Percentiles rank a stretch among this genome's conserved stretches.
phyloP scores from a whole-genome alignment of 148 eudicot genomes.

The Nepenthes gracilis region DNA sequence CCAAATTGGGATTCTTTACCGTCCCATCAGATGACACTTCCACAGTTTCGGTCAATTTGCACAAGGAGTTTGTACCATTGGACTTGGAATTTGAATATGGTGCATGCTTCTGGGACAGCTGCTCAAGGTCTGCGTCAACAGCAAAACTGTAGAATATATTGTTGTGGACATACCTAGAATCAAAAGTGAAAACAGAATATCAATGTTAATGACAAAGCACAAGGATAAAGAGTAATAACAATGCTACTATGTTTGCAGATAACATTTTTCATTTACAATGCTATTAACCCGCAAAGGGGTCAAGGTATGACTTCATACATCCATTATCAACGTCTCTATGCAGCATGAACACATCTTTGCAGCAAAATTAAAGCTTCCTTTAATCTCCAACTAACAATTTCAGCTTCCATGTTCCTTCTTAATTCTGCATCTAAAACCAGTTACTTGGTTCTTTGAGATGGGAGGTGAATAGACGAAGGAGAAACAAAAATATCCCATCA shows the following conservation, averaged over 20 bases:
- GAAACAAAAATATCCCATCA: too few relatives aligned
- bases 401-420: too few relatives aligned
- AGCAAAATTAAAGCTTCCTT: too few relatives aligned
- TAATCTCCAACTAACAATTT: too few relatives aligned
- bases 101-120: conserved; percentile 40
- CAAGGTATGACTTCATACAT: too few relatives aligned
- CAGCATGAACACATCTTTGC: too few relatives aligned
- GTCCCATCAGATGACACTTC: conserved; percentile 22
- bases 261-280: too few relatives aligned
- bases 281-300: too few relatives aligned
- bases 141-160: conserved; percentile 99
- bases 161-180: conserved; percentile 96
- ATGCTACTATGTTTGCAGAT: background rate
- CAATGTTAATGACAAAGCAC: conserved; percentile 1
- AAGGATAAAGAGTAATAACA: background rate
- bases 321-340: too few relatives aligned
- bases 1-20: conserved; percentile 25
- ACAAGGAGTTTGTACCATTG: conserved; percentile 14
- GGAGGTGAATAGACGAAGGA: too few relatives aligned
- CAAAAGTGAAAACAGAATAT: conserved; percentile 6
- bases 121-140: conserved; percentile 90
- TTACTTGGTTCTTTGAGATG: too few relatives aligned
- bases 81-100: conserved; percentile 25
- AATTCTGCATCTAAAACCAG: too few relatives aligned
- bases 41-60: conserved; percentile 13